These are phyloP conservation scores for Wickerhamiella lipophila DNA, from an alignment of 805 yeast species.

Conservation along the genomic window DNA sequence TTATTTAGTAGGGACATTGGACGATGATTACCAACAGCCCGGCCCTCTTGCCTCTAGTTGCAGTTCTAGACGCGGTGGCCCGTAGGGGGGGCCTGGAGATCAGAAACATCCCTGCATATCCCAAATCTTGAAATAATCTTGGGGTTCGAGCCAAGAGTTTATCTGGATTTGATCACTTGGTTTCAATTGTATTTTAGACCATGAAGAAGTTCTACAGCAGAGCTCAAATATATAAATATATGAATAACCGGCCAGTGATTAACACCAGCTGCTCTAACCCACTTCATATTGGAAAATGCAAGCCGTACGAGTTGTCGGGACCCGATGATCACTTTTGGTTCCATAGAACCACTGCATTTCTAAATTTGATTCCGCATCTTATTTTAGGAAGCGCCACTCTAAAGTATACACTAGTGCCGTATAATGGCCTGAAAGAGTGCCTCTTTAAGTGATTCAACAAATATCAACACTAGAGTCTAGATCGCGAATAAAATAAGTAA, in stretches of 20 bases:
- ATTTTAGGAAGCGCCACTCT: not conserved
- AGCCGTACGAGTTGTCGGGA: not conserved
- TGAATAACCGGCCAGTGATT: not conserved
- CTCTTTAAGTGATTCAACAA: too few species aligned
- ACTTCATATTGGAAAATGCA: not conserved
- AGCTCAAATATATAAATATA: too few species aligned
- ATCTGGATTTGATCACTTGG: too few species aligned
- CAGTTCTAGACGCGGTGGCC: not conserved
- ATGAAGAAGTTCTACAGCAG: too few species aligned
- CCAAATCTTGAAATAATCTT: not conserved
- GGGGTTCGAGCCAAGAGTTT: not conserved
- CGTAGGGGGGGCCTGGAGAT: not conserved
- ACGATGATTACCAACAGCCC: constrained; percentile 1
- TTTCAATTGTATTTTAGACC: too few species aligned
- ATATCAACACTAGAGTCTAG: too few species aligned
- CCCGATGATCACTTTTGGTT: not conserved
- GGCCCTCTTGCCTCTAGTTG: not conserved
- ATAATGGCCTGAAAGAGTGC: too few species aligned
- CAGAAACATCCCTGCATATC: not conserved
- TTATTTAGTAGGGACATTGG: constrained; percentile 34
- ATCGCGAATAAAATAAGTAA: too few species aligned
- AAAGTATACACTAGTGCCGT: not conserved
- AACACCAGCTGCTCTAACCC: too few species aligned
- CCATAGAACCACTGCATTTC: not conserved
- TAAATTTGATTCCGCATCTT: too few species aligned